Evolutionary conservation across 2,329 filamentous ascomycete species (phyloP).

Genomic region (Ustilaginoidea virens): DNA sequence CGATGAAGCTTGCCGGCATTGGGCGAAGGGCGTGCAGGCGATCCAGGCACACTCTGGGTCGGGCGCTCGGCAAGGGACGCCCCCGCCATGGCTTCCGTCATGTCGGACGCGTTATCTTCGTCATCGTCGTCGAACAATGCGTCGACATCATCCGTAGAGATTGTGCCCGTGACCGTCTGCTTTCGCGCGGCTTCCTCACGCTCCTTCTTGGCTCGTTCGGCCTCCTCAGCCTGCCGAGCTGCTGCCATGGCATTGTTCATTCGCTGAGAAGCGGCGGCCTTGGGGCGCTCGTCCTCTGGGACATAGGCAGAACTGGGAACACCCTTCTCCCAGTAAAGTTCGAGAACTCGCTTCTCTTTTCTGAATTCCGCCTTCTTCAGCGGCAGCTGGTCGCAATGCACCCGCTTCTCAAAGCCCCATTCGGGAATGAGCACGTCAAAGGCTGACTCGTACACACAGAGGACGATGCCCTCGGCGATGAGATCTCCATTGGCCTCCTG

Average conservation of each 20-base stretch:
- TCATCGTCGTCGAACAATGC: constrained; percentile 95
- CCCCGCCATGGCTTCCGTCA: constrained; percentile 82
- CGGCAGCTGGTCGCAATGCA: constrained; percentile 95
- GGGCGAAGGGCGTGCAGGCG: constrained; percentile 63
- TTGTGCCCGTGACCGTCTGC: constrained; percentile 88
- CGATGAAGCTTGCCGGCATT: constrained; percentile 59
- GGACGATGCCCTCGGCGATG: constrained; percentile 86
- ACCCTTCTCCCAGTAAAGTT: constrained; percentile 99
- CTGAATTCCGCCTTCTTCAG: constrained; percentile 98
- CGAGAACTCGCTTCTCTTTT: constrained; percentile 85
- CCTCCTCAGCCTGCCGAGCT: constrained; percentile 67
- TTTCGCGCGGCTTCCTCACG: constrained; percentile 82
- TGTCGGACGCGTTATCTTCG: constrained; percentile 72
- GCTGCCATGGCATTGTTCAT: constrained; percentile 62
- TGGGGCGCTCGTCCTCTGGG: constrained; percentile 90
- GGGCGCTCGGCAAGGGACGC: constrained; percentile 80
- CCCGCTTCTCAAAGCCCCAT: constrained; percentile 97
- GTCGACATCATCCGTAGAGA: constrained; percentile 83
- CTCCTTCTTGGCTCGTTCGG: constrained; percentile 68
- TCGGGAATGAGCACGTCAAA: constrained; percentile 97
- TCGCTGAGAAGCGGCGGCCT: constrained; percentile 59
- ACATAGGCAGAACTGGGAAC: constrained; percentile 92
- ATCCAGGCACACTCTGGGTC: constrained; percentile 89
- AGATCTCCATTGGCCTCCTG: constrained; percentile 80
- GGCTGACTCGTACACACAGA: constrained; percentile 95